Evolutionary conservation across 78 protist genomes (phyloP).

Genomic region (Dictyostelium brefeldianum): DNA sequence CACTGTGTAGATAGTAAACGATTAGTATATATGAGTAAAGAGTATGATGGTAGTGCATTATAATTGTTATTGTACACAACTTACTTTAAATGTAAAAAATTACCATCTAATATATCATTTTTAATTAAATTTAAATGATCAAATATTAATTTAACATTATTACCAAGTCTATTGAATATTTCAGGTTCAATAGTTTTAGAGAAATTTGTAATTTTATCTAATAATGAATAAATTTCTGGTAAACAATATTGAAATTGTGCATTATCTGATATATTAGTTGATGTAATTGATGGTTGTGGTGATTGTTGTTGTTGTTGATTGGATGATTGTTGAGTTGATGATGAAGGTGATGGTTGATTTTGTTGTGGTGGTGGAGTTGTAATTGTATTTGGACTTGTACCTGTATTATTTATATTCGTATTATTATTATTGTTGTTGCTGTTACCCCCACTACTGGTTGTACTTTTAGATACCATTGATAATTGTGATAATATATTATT

Average conservation of each 20-base stretch:
- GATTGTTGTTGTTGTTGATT: background rate
- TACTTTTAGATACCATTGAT: background rate
- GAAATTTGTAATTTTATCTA: conserved; percentile 29
- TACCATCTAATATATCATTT: conserved; percentile 37
- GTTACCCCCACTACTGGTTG: background rate
- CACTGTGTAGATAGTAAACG: background rate
- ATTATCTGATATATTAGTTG: background rate
- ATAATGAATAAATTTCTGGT: conserved; percentile 34
- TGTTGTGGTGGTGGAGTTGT: background rate
- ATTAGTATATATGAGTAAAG: background rate
- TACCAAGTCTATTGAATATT: conserved; percentile 60
- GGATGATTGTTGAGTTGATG: background rate
- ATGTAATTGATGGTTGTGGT: background rate
- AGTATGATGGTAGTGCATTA: too few relatives aligned
- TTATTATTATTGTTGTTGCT: background rate
- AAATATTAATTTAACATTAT: conserved; percentile 49
- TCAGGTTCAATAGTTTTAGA: background rate
- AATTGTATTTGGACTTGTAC: too few relatives aligned
- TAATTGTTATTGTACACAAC: background rate
- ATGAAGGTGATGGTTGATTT: background rate
- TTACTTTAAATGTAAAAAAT: conserved; percentile 34
- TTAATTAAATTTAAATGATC: conserved; percentile 61
- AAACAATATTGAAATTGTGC: background rate
- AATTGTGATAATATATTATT: conserved; percentile 35
- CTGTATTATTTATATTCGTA: background rate